A percentile compares a stretch with the other conserved stretches of the same genome.
phyloP scores from a whole-genome alignment of 192 early-diverging fungal species.

The Paraglomus brasilianum region DNA sequence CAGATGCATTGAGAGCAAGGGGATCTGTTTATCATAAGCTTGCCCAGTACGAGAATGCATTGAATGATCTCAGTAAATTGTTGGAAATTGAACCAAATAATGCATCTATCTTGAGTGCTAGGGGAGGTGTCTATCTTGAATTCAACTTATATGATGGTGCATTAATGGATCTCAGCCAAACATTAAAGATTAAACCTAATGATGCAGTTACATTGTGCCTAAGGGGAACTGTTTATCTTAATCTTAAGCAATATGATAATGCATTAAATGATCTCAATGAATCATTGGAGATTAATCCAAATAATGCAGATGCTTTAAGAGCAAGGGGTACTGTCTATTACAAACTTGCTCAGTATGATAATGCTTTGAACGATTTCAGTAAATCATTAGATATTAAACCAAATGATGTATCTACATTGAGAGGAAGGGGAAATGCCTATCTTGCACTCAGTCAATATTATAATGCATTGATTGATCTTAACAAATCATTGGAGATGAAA shows the following conservation, averaged over 20 bases:
- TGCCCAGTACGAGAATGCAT: not conserved
- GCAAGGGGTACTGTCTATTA: not conserved
- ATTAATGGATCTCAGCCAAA: not conserved
- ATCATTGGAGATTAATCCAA: constrained; percentile 12
- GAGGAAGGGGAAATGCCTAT: not conserved
- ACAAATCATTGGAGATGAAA: constrained; percentile 5
- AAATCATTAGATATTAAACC: constrained; percentile 7
- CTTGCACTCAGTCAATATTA: not conserved
- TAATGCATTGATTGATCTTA: constrained; percentile 4
- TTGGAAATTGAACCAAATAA: not conserved
- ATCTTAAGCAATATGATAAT: not conserved
- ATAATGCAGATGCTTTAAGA: not conserved
- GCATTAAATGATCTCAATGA: constrained; percentile 13
- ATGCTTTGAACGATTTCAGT: constrained; percentile 11
- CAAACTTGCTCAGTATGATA: not conserved
- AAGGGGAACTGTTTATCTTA: not conserved
- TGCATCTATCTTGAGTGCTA: constrained; percentile 1
- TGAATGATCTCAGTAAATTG: not conserved
- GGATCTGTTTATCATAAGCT: constrained; percentile 15
- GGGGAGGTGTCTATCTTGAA: constrained; percentile 5
- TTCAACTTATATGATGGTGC: not conserved
- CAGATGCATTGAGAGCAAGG: not conserved
- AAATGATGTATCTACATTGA: not conserved
- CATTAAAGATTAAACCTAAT: constrained; percentile 24
- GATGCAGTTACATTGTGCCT: not conserved